Evolutionary conservation across 140 eudicot genomes (phyloP).

Genomic region (Flaveria floridana): DNA sequence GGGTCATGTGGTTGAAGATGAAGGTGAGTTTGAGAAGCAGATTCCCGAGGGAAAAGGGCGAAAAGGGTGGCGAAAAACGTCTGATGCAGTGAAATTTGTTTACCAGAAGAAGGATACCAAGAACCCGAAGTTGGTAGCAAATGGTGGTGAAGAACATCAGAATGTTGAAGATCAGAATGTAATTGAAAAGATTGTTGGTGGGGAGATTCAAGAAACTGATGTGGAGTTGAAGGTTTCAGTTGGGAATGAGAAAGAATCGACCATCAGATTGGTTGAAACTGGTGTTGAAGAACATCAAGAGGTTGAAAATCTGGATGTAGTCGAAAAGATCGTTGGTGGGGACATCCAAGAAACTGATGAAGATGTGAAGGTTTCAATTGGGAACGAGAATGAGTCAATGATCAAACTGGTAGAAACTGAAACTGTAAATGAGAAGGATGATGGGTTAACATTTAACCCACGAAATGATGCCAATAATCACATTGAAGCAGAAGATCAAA

Average conservation of each 20-base stretch:
- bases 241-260: conserved; percentile 20
- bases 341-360: conserved; percentile 6
- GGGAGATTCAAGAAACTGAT: conserved; percentile 18
- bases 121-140: neutral
- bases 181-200: conserved; percentile 1
- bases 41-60: conserved; percentile 17
- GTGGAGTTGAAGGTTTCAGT: conserved; percentile 13
- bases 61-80: conserved; percentile 9
- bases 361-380: conserved; percentile 17
- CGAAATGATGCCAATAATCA: neutral
- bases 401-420: neutral
- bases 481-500: conserved; percentile 25
- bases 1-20: conserved; percentile 12
- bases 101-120: conserved; percentile 30
- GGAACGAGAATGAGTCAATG: conserved; percentile 7
- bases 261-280: conserved; percentile 14
- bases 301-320: neutral
- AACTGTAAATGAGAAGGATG: conserved; percentile 29
- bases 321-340: neutral
- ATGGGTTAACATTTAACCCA: conserved; percentile 8
- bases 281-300: neutral
- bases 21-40: conserved; percentile 18
- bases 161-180: neutral
- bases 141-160: conserved; percentile 27
- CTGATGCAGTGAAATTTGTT: conserved; percentile 29